Conservation (phyloP, 2,329 filamentous ascomycete genomes). For the Truncatella angustata region DNA sequence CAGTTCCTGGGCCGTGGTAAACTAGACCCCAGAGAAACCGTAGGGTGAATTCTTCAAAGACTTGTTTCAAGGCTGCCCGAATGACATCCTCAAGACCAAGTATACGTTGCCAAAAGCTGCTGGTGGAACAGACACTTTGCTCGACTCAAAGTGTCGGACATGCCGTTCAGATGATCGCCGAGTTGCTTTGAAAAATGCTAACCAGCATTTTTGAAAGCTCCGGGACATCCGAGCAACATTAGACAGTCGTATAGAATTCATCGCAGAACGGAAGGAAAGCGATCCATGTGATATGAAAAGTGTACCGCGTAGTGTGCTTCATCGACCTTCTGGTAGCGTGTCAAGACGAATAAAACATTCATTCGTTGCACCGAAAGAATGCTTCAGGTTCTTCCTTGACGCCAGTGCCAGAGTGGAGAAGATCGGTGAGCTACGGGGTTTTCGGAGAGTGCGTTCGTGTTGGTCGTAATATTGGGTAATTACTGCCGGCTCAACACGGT, state of each 20-base stretch:
- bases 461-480: slow-evolving; percentile 13
- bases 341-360: background rate
- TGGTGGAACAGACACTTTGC: slow-evolving; percentile 25
- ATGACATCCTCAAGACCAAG: background rate
- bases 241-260: slow-evolving; percentile 32
- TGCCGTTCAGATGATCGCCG: slow-evolving; percentile 36
- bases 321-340: background rate
- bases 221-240: slow-evolving; percentile 32
- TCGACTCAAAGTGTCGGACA: slow-evolving; percentile 31
- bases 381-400: slow-evolving; percentile 9
- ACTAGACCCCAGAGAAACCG: background rate
- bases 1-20: background rate
- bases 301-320: slow-evolving; percentile 7
- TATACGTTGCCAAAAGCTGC: background rate
- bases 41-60: background rate
- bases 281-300: slow-evolving; percentile 33
- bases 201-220: slow-evolving; percentile 17
- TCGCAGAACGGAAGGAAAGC: slow-evolving; percentile 37
- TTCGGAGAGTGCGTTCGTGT: slow-evolving; percentile 18
- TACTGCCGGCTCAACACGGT: slow-evolving; percentile 18
- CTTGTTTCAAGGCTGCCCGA: background rate
- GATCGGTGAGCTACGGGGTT: background rate
- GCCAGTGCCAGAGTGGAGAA: background rate
- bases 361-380: background rate
- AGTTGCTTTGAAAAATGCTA: slow-evolving; percentile 6